phyloP scores from a whole-genome alignment of 1,284 basidiomycete genomes.

The Flammula alnicola region DNA sequence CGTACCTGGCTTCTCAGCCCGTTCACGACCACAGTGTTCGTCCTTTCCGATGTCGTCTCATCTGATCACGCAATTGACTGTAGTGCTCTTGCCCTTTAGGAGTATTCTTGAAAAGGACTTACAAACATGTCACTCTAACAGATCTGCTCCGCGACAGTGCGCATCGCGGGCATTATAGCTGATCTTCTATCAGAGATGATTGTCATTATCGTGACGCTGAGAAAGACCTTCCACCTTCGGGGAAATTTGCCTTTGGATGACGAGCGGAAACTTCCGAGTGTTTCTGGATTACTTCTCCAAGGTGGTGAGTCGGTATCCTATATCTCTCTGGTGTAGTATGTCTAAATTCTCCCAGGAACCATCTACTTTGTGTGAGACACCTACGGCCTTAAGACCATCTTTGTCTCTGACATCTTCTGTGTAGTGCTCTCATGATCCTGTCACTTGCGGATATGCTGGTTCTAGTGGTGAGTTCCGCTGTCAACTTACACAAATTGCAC shows the following conservation, averaged over 20 bases:
- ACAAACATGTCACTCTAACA: too few species aligned
- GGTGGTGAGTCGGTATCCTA: slow-evolving; percentile 10
- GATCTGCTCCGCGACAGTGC: slow-evolving; percentile 11
- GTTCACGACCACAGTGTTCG: slow-evolving; percentile 18
- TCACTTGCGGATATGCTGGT: slow-evolving; percentile 36
- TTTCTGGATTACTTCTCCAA: slow-evolving; percentile 17
- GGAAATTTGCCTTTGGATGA: slow-evolving; percentile 16
- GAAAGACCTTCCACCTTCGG: slow-evolving; percentile 15
- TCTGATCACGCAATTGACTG: too few species aligned
- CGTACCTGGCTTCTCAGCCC: slow-evolving; percentile 13
- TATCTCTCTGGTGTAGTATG: not conserved
- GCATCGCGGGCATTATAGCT: slow-evolving; percentile 20
- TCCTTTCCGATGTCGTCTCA: not conserved
- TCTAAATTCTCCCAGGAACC: slow-evolving; percentile 7
- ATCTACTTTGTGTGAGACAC: slow-evolving; percentile 21
- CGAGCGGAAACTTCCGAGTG: slow-evolving; percentile 14
- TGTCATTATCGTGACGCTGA: slow-evolving; percentile 20
- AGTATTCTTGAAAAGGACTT: too few species aligned
- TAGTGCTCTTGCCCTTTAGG: too few species aligned
- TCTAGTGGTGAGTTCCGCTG: slow-evolving; percentile 26
- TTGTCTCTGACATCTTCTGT: not conserved
- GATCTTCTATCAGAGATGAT: slow-evolving; percentile 20
- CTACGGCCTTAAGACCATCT: not conserved
- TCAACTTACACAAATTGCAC: not conserved
- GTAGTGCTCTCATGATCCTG: slow-evolving; percentile 30